A percentile compares a stretch with the other conserved stretches of the same genome.
phyloP scores from a whole-genome alignment of 306 rosid species.

The Medicago ruthenica region DNA sequence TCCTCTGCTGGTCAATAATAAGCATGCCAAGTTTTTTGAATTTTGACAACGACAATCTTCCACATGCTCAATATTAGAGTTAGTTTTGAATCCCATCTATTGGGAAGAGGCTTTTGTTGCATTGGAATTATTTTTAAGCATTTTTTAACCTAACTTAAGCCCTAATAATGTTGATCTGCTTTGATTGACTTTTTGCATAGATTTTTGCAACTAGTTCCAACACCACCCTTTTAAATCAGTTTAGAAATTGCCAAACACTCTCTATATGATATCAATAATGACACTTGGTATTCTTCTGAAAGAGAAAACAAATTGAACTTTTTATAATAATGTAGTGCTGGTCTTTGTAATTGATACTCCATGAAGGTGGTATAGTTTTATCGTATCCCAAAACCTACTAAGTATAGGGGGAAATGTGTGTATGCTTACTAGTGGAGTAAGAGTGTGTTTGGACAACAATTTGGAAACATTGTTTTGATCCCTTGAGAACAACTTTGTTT shows the following conservation, averaged over 20 bases:
- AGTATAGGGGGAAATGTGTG: neutral
- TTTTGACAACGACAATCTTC: neutral
- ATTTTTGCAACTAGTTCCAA: slow-evolving; percentile 8
- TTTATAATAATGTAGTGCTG: slow-evolving; percentile 4
- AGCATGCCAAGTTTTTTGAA: slow-evolving; percentile 6
- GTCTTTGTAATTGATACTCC: slow-evolving; percentile 16
- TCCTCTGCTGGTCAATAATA: slow-evolving; percentile 16
- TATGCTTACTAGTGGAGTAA: slow-evolving; percentile 1
- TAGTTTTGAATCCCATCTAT: slow-evolving; percentile 12
- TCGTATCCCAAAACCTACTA: neutral
- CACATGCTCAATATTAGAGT: neutral
- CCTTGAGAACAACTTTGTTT: slow-evolving; percentile 2
- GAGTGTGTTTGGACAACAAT: neutral
- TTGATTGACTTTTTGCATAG: neutral
- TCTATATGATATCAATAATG: neutral
- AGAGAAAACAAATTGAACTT: neutral
- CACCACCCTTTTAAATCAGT: neutral
- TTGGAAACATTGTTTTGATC: slow-evolving; percentile 1
- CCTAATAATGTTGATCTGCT: neutral
- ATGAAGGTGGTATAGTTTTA: slow-evolving; percentile 1
- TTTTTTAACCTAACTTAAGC: neutral
- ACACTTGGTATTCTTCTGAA: neutral
- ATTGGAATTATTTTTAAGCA: slow-evolving; percentile 1
- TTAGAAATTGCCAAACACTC: slow-evolving; percentile 3
- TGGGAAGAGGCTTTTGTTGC: slow-evolving; percentile 1